Evolutionary conservation across 805 yeast genomes (phyloP).

Genomic region (Metschnikowia chrysomelidarum): DNA sequence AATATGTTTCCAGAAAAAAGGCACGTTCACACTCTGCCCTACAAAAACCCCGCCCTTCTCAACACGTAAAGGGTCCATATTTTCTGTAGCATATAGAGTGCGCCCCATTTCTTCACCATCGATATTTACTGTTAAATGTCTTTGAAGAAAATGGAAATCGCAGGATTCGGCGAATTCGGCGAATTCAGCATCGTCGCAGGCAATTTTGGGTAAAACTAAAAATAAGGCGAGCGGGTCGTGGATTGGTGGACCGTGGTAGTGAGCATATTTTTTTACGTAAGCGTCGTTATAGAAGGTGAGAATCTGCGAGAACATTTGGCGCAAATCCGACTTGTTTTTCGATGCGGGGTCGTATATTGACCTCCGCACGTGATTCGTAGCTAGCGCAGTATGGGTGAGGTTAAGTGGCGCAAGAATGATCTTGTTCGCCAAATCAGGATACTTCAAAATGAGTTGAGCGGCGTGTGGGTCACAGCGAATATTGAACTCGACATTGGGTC

Average conservation of each 20-base stretch:
- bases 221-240: slow-evolving; percentile 21
- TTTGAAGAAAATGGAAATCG: slow-evolving; percentile 26
- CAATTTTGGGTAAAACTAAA: slow-evolving; percentile 14
- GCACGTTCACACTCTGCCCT: slow-evolving; percentile 11
- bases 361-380: slow-evolving; percentile 28
- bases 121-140: slow-evolving; percentile 24
- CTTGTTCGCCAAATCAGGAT: slow-evolving; percentile 45
- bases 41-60: slow-evolving; percentile 18
- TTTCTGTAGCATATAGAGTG: slow-evolving; percentile 15
- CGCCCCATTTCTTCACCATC: slow-evolving; percentile 35
- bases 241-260: slow-evolving; percentile 17
- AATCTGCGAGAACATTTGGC: slow-evolving; percentile 13
- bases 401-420: slow-evolving; percentile 63
- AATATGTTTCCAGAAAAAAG: slow-evolving; percentile 17
- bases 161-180: slow-evolving; percentile 17
- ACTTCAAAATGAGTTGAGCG: slow-evolving; percentile 54
- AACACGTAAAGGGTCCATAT: slow-evolving; percentile 16
- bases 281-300: slow-evolving; percentile 11
- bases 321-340: slow-evolving; percentile 6
- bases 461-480: slow-evolving; percentile 75
- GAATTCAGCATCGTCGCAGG: slow-evolving; percentile 9
- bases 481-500: slow-evolving; percentile 70
- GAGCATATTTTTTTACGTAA: slow-evolving; percentile 12
- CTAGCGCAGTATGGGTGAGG: slow-evolving; percentile 64
- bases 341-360: slow-evolving; percentile 19